phyloP scores from a whole-genome alignment of 2,329 filamentous ascomycete genomes.

The Neobulgaria alba region DNA sequence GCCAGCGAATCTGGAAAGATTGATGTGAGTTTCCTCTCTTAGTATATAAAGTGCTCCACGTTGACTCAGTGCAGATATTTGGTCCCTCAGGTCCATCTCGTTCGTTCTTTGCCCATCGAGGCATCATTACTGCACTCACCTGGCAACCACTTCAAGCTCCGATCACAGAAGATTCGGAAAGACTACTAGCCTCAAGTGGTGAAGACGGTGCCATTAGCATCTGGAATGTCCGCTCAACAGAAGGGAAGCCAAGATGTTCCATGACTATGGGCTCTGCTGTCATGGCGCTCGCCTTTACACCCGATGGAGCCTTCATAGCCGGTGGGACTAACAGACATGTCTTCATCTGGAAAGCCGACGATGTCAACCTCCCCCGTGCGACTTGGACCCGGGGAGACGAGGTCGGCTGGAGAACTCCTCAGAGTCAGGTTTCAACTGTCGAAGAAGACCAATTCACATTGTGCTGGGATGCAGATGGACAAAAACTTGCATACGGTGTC shows the following conservation, averaged over 20 bases:
- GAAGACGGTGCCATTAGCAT: conserved; percentile 55
- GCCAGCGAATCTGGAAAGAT: conserved; percentile 51
- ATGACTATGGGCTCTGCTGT: conserved; percentile 53
- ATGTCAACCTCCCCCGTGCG: conserved; percentile 47
- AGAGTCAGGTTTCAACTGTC: conserved; percentile 37
- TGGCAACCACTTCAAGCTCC: conserved; percentile 49
- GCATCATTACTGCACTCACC: conserved; percentile 46
- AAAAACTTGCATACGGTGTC: conserved; percentile 54
- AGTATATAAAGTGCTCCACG: conserved; percentile 32
- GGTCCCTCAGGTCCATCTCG: conserved; percentile 40
- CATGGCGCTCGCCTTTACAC: conserved; percentile 52
- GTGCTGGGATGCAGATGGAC: conserved; percentile 53
- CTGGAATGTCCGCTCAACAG: conserved; percentile 49
- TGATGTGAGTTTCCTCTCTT: conserved; percentile 39
- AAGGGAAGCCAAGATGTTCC: conserved; percentile 48
- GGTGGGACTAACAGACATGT: conserved; percentile 51
- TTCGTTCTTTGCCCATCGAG: conserved; percentile 50
- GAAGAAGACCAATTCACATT: conserved; percentile 55
- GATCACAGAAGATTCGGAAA: conserved; percentile 30
- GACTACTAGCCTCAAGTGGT: conserved; percentile 49
- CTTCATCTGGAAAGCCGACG: conserved; percentile 57
- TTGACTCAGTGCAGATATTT: conserved; percentile 24
- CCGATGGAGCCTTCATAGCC: conserved; percentile 54
- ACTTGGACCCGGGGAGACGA: conserved; percentile 49
- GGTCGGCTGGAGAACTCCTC: conserved; percentile 50